phyloP scores from a whole-genome alignment of 2,329 filamentous ascomycete genomes.

The Thielaviopsis populi region DNA sequence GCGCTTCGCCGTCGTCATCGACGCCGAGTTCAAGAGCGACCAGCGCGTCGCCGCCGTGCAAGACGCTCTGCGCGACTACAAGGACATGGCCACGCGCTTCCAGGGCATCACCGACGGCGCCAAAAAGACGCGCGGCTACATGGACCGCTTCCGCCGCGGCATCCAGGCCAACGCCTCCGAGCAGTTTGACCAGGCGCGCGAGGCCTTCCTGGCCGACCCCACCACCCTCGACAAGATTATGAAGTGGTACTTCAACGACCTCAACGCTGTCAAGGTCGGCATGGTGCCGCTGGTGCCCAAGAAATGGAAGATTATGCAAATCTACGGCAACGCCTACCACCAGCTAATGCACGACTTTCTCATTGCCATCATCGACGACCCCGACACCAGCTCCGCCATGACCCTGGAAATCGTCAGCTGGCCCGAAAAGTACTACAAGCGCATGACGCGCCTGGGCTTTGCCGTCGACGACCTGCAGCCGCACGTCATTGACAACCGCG shows the following conservation, averaged over 20 bases:
- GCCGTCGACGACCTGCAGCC: slow-evolving; percentile 60
- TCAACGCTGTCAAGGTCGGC: slow-evolving; percentile 85
- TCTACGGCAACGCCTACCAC: slow-evolving; percentile 84
- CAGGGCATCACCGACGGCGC: slow-evolving; percentile 90
- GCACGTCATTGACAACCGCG: slow-evolving; percentile 80
- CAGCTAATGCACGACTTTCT: slow-evolving; percentile 91
- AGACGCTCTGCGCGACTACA: slow-evolving; percentile 88
- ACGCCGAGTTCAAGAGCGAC: slow-evolving; percentile 94
- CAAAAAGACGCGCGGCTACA: slow-evolving; percentile 86
- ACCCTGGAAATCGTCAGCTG: slow-evolving; percentile 87
- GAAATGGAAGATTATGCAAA: slow-evolving; percentile 91
- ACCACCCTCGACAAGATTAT: slow-evolving; percentile 71
- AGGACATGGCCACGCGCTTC: slow-evolving; percentile 83
- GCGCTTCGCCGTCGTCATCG: slow-evolving; percentile 77
- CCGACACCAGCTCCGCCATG: slow-evolving; percentile 69
- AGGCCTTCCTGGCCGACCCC: slow-evolving; percentile 71
- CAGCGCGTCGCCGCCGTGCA: slow-evolving; percentile 80
- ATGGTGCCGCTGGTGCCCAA: slow-evolving; percentile 86
- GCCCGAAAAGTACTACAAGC: slow-evolving; percentile 89
- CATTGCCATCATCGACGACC: slow-evolving; percentile 65
- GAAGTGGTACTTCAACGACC: slow-evolving; percentile 95
- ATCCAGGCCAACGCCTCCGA: slow-evolving; percentile 58
- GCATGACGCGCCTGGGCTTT: slow-evolving; percentile 84
- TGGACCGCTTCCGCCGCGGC: slow-evolving; percentile 79
- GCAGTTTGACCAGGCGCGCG: slow-evolving; percentile 56